Percentiles rank a stretch among this genome's conserved stretches.
Evolutionary conservation across 2,329 filamentous ascomycete species (phyloP).

Genomic region (Cytospora piceicola): DNA sequence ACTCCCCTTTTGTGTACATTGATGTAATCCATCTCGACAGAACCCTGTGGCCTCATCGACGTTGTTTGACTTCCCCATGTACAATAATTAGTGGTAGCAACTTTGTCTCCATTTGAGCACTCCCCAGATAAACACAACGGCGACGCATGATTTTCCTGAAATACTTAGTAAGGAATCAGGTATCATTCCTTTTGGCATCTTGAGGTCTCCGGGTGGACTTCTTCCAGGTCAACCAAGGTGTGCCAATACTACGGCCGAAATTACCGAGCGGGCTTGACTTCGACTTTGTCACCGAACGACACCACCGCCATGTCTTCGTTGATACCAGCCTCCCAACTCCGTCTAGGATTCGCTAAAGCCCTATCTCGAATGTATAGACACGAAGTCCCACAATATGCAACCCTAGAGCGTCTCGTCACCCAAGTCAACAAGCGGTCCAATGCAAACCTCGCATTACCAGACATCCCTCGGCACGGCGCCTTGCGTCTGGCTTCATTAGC

Average conservation of each 20-base stretch:
- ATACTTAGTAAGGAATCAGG: too few species aligned
- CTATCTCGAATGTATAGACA: conserved; percentile 34
- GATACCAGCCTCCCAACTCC: conserved; percentile 22
- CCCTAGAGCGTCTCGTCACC: conserved; percentile 28
- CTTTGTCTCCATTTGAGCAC: not conserved
- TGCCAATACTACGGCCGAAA: not conserved
- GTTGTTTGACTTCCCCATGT: too few species aligned
- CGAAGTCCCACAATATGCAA: conserved; percentile 35
- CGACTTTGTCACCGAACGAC: not conserved
- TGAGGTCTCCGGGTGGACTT: too few species aligned
- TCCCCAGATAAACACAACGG: not conserved
- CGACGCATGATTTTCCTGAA: too few species aligned
- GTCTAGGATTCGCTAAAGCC: conserved; percentile 28
- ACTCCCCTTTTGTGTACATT: not conserved
- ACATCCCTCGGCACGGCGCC: conserved; percentile 47
- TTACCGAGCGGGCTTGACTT: too few species aligned
- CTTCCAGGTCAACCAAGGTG: not conserved
- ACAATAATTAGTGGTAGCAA: not conserved
- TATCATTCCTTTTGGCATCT: too few species aligned
- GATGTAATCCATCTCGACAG: not conserved
- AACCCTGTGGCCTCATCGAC: too few species aligned
- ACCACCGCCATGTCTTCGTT: conserved; percentile 4
- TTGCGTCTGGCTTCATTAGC: conserved; percentile 51
- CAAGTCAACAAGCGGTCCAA: conserved; percentile 7
- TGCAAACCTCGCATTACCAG: conserved; percentile 6